phyloP scores from a whole-genome alignment of 306 rosid genomes.

The Glycyrrhiza uralensis region DNA sequence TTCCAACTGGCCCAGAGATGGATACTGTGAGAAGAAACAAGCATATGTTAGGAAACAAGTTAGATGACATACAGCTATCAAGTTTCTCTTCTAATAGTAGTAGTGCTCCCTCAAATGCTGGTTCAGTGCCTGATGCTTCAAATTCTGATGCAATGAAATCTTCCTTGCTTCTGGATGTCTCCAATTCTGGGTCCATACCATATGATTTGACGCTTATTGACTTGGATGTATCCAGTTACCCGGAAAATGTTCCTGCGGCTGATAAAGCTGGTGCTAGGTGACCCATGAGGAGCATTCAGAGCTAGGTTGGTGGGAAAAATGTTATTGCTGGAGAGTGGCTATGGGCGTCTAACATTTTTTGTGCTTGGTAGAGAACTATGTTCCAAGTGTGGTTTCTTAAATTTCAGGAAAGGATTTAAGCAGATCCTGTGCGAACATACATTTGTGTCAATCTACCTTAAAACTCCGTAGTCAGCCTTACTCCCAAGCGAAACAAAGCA shows the following conservation, averaged over 20 bases:
- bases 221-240: conserved; percentile 75
- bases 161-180: conserved; percentile 79
- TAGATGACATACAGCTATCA: conserved; percentile 84
- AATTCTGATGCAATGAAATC: conserved; percentile 52
- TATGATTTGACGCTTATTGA: conserved; percentile 83
- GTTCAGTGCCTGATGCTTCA: conserved; percentile 30
- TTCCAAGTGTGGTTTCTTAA: conserved; percentile 30
- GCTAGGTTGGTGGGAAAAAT: conserved; percentile 30
- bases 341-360: conserved; percentile 19
- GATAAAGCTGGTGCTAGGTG: conserved; percentile 48
- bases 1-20: conserved; percentile 97
- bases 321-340: conserved; percentile 9
- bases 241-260: conserved; percentile 74
- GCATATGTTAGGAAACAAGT: conserved; percentile 60
- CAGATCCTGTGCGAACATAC: conserved; percentile 21
- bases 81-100: conserved; percentile 57
- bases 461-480: conserved; percentile 12
- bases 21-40: conserved; percentile 80
- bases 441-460: conserved; percentile 21
- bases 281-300: conserved; percentile 21
- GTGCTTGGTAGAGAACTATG: conserved; percentile 31
- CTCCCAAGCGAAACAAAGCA: conserved; percentile 21
- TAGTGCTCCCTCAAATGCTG: conserved; percentile 49
- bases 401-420: conserved; percentile 30
- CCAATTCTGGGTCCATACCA: conserved; percentile 47